Conservation (phyloP, 2,329 filamentous ascomycete species). For the Grosmannia serpens region DNA sequence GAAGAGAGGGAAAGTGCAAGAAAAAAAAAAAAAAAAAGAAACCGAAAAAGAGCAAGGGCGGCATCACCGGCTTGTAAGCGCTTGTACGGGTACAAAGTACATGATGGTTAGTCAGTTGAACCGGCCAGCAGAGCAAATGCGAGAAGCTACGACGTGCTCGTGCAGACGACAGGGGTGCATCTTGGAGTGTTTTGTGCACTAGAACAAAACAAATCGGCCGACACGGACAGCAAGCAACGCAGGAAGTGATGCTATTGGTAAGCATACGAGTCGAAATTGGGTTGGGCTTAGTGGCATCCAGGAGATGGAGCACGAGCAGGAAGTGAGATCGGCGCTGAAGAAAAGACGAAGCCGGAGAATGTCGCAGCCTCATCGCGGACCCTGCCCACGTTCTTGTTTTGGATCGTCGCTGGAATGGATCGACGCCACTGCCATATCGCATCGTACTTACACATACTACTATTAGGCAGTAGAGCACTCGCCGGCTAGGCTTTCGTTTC, state of each 20-base stretch:
- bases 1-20: background rate
- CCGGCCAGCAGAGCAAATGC: too few species aligned
- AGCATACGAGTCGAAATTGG: background rate
- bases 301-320: background rate
- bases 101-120: background rate
- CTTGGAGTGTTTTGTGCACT: background rate
- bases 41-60: background rate
- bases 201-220: background rate
- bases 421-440: background rate
- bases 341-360: background rate
- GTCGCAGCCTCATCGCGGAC: background rate
- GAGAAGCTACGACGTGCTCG: background rate
- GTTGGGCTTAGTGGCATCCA: background rate
- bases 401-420: too few species aligned
- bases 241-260: background rate
- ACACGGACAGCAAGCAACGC: background rate
- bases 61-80: background rate
- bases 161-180: background rate
- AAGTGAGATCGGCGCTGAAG: background rate
- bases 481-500: background rate
- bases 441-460: too few species aligned
- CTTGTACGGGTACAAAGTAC: too few species aligned
- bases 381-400: background rate
- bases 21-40: too few species aligned
- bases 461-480: background rate